phyloP scores from a whole-genome alignment of 106 monocot species.

The Dendrobium chrysotoxum region DNA sequence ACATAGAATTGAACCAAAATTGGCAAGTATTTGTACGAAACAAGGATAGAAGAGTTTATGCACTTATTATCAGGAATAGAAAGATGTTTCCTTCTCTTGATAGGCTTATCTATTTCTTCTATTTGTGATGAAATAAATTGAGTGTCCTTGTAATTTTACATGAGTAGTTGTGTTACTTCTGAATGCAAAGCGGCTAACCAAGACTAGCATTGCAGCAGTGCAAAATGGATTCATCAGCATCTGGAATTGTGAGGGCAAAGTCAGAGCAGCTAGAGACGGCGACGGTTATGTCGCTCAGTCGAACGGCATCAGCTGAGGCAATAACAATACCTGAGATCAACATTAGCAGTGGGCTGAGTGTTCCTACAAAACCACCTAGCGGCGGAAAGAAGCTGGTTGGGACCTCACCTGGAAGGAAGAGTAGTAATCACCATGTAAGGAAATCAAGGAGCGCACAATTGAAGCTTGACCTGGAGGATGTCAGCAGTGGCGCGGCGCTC shows the following conservation, averaged over 20 bases:
- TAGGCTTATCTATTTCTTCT: too few relatives aligned
- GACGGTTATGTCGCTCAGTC: constrained; percentile 29
- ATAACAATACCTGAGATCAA: constrained; percentile 7
- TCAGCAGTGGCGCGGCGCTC: constrained; percentile 44
- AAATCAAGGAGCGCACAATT: constrained; percentile 63
- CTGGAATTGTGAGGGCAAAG: constrained; percentile 34
- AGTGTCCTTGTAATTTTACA: too few relatives aligned
- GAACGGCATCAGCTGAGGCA: constrained; percentile 47
- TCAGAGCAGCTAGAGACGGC: constrained; percentile 47
- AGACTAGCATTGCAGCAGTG: neutral
- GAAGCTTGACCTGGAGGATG: constrained; percentile 64
- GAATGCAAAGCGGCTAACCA: too few relatives aligned
- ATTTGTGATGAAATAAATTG: too few relatives aligned
- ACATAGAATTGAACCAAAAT: too few relatives aligned
- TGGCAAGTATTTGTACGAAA: too few relatives aligned
- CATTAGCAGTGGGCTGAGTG: constrained; percentile 2
- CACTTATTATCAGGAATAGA: too few relatives aligned
- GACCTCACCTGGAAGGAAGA: constrained; percentile 30
- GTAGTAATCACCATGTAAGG: constrained; percentile 28
- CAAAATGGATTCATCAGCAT: constrained; percentile 26
- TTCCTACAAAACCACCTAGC: constrained; percentile 37
- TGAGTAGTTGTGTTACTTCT: too few relatives aligned
- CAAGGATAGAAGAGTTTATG: too few relatives aligned
- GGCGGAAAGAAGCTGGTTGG: constrained; percentile 35
- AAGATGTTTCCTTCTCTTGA: too few relatives aligned